phyloP scores from a whole-genome alignment of 805 yeast species.

The Lipomyces orientalis region DNA sequence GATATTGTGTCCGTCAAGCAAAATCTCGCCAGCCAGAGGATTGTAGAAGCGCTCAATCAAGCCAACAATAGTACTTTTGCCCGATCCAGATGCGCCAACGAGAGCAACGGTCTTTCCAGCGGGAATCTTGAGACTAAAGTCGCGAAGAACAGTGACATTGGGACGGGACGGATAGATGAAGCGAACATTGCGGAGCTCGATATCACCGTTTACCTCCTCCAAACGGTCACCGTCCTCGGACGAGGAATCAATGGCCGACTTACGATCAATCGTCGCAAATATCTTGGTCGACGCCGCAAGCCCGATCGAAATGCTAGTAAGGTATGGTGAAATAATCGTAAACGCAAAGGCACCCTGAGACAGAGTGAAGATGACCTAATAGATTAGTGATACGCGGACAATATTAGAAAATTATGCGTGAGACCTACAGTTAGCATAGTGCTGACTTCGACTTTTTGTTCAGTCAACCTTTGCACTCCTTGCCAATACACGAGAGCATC shows the following conservation, averaged over 20 bases:
- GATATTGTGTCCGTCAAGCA: conserved; percentile 85
- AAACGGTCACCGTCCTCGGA: conserved; percentile 38
- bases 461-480: conserved; percentile 38
- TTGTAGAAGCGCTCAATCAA: conserved; percentile 89
- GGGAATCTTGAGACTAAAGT: conserved; percentile 78
- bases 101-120: conserved; percentile 92
- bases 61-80: conserved; percentile 87
- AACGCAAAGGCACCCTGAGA: conserved; percentile 51
- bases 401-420: neutral
- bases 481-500: conserved; percentile 44
- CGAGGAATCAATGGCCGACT: conserved; percentile 47
- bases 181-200: conserved; percentile 78
- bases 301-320: conserved; percentile 48
- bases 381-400: conserved; percentile 12
- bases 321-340: conserved; percentile 49
- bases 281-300: conserved; percentile 49
- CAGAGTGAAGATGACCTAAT: conserved; percentile 50
- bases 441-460: conserved; percentile 32
- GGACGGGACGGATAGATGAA: conserved; percentile 84
- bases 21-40: conserved; percentile 70
- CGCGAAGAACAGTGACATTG: conserved; percentile 77
- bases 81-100: conserved; percentile 95
- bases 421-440: conserved; percentile 29
- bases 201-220: conserved; percentile 59
- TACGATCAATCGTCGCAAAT: conserved; percentile 51